Evolutionary conservation across 139 green algal genomes (phyloP), one percentile per base, ranked within the genome.

Genomic region (Spirogloea muscicola): DNA sequence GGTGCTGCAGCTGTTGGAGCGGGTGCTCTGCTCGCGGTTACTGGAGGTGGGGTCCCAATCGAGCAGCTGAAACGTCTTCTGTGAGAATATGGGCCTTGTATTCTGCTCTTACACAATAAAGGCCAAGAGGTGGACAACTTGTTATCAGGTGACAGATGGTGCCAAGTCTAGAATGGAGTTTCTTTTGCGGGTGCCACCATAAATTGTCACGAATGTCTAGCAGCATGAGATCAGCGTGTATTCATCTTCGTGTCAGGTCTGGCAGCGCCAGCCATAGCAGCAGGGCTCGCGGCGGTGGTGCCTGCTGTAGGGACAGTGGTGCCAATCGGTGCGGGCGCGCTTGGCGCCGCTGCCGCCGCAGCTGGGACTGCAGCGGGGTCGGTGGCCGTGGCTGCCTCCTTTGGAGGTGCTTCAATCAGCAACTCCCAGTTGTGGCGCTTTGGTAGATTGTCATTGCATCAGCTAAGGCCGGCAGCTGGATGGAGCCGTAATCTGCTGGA

Each of bases 21-120:
- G 16, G 67, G 67, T 6, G 67, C 48, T 6, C 18, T 76, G 36
- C 67, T 76, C 27, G 67, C 67, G 2, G 67, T 76, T 13, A 76
- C 67, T 1, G 67, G 67, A 2, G 67, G 59, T 68, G 59, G 13
- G 27, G 46, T 21, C 46, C 46, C 46, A n/a, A n/a, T n/a, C n/a
- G n/a, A n/a, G n/a, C n/a, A n/a, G n/a, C n/a, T n/a, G n/a, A n/a
- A n/a, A n/a, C n/a, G n/a, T n/a, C n/a, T n/a, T n/a, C n/a, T n/a
- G n/a, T n/a, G n/a, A n/a, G n/a, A n/a, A n/a, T n/a, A n/a, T n/a
- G n/a, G n/a, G n/a, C n/a, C n/a, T n/a, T n/a, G n/a, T n/a, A n/a
- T n/a, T n/a, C n/a, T n/a, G n/a, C n/a, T n/a, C n/a, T n/a, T n/a
- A n/a, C n/a, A n/a, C n/a, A n/a, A n/a, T n/a, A n/a, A n/a, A n/a